Conservation (phyloP, 2,329 filamentous ascomycete species). For the Chrysoporthe puriensis region DNA sequence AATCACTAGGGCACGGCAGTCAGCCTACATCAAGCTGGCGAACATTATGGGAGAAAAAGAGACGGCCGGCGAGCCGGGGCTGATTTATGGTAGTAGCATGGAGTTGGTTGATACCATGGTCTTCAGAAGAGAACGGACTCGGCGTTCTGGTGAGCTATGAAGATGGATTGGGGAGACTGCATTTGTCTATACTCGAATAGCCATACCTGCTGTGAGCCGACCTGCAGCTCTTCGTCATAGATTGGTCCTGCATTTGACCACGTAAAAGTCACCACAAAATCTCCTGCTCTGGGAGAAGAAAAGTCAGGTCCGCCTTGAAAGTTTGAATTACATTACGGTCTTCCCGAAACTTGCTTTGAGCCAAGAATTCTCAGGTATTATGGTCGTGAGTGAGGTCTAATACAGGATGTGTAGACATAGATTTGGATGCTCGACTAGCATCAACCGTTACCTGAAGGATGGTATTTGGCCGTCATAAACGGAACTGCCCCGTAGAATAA, state of each 20-base stretch:
- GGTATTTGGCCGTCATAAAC: not conserved
- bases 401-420: not conserved
- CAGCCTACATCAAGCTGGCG: not conserved
- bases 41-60: not conserved
- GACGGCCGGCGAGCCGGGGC: constrained; percentile 28
- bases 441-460: not conserved
- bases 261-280: too few species aligned
- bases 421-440: not conserved
- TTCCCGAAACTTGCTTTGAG: not conserved
- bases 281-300: too few species aligned
- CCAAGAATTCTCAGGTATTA: not conserved
- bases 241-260: too few species aligned
- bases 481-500: too few species aligned
- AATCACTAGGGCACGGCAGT: too few species aligned
- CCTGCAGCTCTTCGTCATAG: too few species aligned
- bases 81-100: not conserved
- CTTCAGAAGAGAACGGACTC: not conserved
- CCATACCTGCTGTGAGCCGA: too few species aligned
- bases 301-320: not conserved
- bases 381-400: not conserved
- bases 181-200: not conserved
- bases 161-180: not conserved
- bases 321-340: not conserved
- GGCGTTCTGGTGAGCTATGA: not conserved
- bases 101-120: not conserved